Evolutionary conservation across 352 stramenopile species (phyloP), one percentile per base, ranked within the genome.

Genomic region (Globisporangium apiculatum): DNA sequence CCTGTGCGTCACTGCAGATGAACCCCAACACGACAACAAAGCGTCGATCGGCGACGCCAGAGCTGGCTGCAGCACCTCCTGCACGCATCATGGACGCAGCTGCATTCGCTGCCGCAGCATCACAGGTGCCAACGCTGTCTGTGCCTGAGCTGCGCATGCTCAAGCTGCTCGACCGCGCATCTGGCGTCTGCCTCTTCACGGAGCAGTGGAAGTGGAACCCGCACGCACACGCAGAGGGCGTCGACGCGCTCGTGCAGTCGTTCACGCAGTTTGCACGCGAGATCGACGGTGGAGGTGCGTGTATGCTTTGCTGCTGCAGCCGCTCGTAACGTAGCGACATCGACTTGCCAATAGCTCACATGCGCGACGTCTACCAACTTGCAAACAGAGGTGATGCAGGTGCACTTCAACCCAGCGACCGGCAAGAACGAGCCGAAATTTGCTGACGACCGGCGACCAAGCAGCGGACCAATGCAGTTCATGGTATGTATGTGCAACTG

Each of bases 221-320:
- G 17, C 74, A 90, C 48, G 84, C 78, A 14, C 78, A 91, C 40
- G 75, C 68, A 4, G 80, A 92, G 43, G 82, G 81, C 14, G 69
- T 91, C 11, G 76, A 91, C 52, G 71, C 84, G 53, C 77, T 94
- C 36, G 79, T 94, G 31, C 79, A 90, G 66, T 89, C 78, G 42
- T 89, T 94, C 57, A 84, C 72, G 36, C 84, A 94, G 58, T 94
- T 94, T 59, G 82, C 82, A 7, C 76, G 84, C 12, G 84, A 94
- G 71, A 91, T 94, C 62, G 84, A 94, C 57, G 84, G 79, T 10
- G 84, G 84, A 57, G 76, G 77, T 88, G 55, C 55, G 36, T 14
- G 49, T 51, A 14, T 37, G n/a, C 9, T 9, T 31, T 31, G 36
- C 56, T 51, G 62, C 17, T 7, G 9, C 43, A 36, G 15, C 7